Evolutionary conservation across 192 early-diverging fungal genomes (phyloP), one percentile per base, ranked within the genome.

Genomic region (Podila verticillata): DNA sequence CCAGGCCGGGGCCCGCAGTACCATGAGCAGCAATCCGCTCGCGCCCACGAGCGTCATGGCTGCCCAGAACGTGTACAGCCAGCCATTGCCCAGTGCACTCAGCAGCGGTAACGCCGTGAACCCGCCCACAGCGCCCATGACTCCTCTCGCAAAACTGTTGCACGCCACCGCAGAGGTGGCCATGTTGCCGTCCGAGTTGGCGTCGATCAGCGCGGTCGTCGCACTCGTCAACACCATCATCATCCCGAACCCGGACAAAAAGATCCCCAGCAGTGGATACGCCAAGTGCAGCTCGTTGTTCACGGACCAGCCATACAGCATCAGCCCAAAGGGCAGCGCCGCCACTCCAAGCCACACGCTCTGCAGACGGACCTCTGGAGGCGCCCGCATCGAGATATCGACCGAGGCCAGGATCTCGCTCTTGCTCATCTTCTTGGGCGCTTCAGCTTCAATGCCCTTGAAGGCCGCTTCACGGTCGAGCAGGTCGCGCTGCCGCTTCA

Each of bases 281-380:
- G 34, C 65, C 0, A 83, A 12, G 15, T 67, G 56, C 12, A 74
- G 48, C 5, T 35, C 48, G 0, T 34, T 74, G 5, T 74, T 35
- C 13, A 83, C 58, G 22, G 68, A 67, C 82, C 82, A 83, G 8
- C 82, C 82, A 61, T 66, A 83, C 3, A 73, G 57, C 51, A 74
- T 62, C 26, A 79, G 57, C 22, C 71, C 66, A 22, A 83, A 9
- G 3, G 82, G 82, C 30, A 83, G 19, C 17, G 70, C 17, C 15
- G 79, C 62, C 7, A 70, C 61, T 6, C 67, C 66, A 8, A 83
- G n/a, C 75, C 82, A 83, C 1, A 74, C 82, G 59, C 82, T 83
- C 29, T 64, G 82, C 19, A 83, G 65, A 58, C 70, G 66, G 0
- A 79, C 65, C 47, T 79, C 75, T 26, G 75, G 75, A 15, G 75